A percentile compares a stretch with the other conserved stretches of the same genome.
Conservation (phyloP, 768 basidiomycete species). For the Hygrocybe punicea region DNA sequence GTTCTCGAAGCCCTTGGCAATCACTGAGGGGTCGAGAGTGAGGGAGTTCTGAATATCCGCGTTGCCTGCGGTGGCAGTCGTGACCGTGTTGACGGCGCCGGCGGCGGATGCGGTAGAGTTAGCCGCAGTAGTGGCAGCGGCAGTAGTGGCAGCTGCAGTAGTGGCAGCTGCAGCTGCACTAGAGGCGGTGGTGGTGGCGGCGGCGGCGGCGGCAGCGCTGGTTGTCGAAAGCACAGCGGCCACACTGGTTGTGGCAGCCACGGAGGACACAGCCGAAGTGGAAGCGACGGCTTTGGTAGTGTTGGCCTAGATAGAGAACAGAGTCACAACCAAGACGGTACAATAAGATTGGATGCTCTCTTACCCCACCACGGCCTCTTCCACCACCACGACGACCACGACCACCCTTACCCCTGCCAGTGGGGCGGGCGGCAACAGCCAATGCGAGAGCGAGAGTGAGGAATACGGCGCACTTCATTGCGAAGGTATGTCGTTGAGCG, state of each 20-base stretch:
- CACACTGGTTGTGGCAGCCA: constrained; percentile 3
- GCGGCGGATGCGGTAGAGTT: constrained; percentile 2
- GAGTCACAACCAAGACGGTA: constrained; percentile 20
- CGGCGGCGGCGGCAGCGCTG: constrained; percentile 15
- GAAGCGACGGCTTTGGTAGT: constrained; percentile 15
- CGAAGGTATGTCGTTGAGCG: constrained; percentile 20
- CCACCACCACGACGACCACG: constrained; percentile 10
- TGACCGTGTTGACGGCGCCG: neutral
- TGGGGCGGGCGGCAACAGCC: constrained; percentile 26
- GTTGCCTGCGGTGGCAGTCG: constrained; percentile 11
- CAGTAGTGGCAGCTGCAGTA: constrained; percentile 11
- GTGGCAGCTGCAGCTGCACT: constrained; percentile 22
- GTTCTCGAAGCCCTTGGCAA: constrained; percentile 54
- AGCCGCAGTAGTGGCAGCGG: neutral
- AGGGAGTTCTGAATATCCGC: constrained; percentile 46
- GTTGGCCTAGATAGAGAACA: constrained; percentile 21
- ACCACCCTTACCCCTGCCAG: neutral
- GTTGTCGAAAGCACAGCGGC: constrained; percentile 5
- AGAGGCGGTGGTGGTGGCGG: constrained; percentile 26
- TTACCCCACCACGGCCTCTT: neutral
- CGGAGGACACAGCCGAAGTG: constrained; percentile 3
- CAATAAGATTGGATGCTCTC: constrained; percentile 5
- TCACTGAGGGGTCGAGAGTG: constrained; percentile 44
- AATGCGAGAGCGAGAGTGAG: constrained; percentile 30
- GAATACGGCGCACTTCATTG: constrained; percentile 33